Percentiles rank a stretch among this genome's conserved stretches.
Evolutionary conservation across 257 asterid species (phyloP).

Genomic region (Solanum arcanum): DNA sequence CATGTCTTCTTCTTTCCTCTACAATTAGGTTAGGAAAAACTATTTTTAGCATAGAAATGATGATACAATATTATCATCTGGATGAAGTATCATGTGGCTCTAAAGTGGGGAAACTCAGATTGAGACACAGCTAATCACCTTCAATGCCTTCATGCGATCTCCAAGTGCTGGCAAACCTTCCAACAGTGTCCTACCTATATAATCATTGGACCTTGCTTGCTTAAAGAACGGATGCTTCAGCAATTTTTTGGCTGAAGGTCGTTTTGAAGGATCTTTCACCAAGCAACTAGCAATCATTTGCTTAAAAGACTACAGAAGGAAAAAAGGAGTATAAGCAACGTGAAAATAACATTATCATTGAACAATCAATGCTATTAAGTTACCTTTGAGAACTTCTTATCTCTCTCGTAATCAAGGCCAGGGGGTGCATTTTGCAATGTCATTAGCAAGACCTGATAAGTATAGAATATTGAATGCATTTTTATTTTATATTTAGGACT

Average conservation of each 20-base stretch:
- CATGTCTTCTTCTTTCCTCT: constrained; percentile 94
- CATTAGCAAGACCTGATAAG: constrained; percentile 80
- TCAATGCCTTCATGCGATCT: constrained; percentile 66
- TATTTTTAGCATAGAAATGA: constrained; percentile 16
- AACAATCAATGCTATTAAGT: not conserved
- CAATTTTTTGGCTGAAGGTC: constrained; percentile 86
- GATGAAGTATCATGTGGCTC: not conserved
- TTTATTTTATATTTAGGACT: not conserved
- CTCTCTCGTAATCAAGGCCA: constrained; percentile 95
- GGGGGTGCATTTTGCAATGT: constrained; percentile 99
- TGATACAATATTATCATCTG: constrained; percentile 1
- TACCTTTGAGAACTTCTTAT: constrained; percentile 90
- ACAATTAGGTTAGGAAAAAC: constrained; percentile 6
- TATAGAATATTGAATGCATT: constrained; percentile 1
- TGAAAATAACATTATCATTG: not conserved
- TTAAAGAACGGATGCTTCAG: constrained; percentile 85
- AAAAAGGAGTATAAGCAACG: not conserved
- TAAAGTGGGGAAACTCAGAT: not conserved
- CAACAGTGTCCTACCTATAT: constrained; percentile 54
- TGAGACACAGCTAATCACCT: constrained; percentile 35
- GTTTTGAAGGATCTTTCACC: constrained; percentile 93
- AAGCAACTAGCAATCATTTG: constrained; percentile 97
- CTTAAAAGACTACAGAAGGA: constrained; percentile 59
- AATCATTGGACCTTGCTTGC: constrained; percentile 93
- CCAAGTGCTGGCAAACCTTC: constrained; percentile 94